These are phyloP conservation scores for Thinopyrum elongatum DNA, from an alignment of 176 grass and related monocot species.

Conservation along the genomic window DNA sequence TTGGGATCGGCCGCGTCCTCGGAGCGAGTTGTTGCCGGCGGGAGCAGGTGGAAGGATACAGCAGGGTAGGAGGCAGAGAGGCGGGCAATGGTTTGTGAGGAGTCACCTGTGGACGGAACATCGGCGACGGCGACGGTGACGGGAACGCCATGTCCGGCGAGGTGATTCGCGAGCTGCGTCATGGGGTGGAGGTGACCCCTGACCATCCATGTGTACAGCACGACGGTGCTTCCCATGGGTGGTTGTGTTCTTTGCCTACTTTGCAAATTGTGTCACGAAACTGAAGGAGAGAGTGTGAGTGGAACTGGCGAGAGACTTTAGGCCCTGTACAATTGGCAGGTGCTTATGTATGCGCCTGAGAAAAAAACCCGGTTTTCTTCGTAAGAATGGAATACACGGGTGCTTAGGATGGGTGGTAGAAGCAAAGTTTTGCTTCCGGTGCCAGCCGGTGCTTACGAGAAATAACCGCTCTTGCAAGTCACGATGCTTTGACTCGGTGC, in stretches of 20 bases:
- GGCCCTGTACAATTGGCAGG: too few relatives aligned
- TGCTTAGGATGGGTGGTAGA: too few relatives aligned
- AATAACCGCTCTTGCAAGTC: too few relatives aligned
- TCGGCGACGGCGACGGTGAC: slow-evolving; percentile 43
- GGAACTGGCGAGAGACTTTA: too few relatives aligned
- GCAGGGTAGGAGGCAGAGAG: slow-evolving; percentile 33
- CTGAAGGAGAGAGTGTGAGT: background rate
- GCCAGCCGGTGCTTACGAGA: too few relatives aligned
- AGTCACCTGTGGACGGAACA: slow-evolving; percentile 30
- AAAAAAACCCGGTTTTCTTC: too few relatives aligned
- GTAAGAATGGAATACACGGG: too few relatives aligned
- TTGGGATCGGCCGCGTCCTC: background rate
- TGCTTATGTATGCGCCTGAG: too few relatives aligned
- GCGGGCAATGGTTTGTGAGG: background rate
- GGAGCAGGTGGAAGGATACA: slow-evolving; percentile 49
- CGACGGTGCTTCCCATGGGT: slow-evolving; percentile 6
- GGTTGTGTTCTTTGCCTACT: background rate
- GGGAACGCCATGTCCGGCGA: slow-evolving; percentile 26
- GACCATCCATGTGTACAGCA: slow-evolving; percentile 56
- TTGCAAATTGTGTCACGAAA: background rate
- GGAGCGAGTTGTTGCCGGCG: background rate
- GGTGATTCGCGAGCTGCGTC: slow-evolving; percentile 38
- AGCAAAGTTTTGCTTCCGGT: too few relatives aligned
- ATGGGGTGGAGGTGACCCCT: slow-evolving; percentile 58
- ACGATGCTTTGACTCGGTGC: too few relatives aligned